phyloP scores from a whole-genome alignment of 345 rosid genomes.

The Carallia pectinifolia region DNA sequence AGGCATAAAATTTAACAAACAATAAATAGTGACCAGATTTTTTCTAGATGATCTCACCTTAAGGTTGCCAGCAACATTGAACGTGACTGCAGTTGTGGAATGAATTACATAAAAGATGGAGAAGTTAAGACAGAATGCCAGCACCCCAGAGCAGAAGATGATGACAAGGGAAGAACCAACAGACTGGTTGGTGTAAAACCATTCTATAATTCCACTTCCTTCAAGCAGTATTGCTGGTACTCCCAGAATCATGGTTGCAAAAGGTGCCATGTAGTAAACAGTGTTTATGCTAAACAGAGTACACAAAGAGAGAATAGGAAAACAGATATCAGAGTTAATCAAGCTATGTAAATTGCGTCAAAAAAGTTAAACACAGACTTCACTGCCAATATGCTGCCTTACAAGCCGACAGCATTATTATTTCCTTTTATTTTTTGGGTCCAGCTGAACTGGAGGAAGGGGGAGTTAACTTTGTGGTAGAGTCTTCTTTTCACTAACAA shows the following conservation, averaged over 20 bases:
- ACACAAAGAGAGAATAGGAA: background rate
- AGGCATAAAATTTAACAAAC: too few relatives aligned
- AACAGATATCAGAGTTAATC: slow-evolving; percentile 16
- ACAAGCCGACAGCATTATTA: too few relatives aligned
- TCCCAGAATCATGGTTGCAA: slow-evolving; percentile 91
- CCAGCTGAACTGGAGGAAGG: too few relatives aligned
- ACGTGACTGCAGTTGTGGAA: slow-evolving; percentile 98
- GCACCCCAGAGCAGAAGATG: slow-evolving; percentile 82
- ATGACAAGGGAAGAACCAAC: slow-evolving; percentile 64
- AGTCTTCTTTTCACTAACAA: too few relatives aligned
- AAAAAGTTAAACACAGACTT: too few relatives aligned
- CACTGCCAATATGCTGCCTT: too few relatives aligned
- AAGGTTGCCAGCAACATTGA: slow-evolving; percentile 97
- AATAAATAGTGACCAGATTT: background rate
- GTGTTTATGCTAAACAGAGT: slow-evolving; percentile 72
- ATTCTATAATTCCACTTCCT: slow-evolving; percentile 77
- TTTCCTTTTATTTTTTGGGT: too few relatives aligned
- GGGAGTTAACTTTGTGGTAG: too few relatives aligned
- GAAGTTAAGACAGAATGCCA: slow-evolving; percentile 97
- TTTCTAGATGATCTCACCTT: slow-evolving; percentile 55
- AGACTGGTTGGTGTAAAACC: slow-evolving; percentile 64
- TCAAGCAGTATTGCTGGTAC: slow-evolving; percentile 83
- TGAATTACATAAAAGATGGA: slow-evolving; percentile 97
- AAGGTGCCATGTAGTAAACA: slow-evolving; percentile 99
- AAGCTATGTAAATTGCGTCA: background rate